Evolutionary conservation across 768 basidiomycete genomes (phyloP).

Genomic region (Terana coerulea): DNA sequence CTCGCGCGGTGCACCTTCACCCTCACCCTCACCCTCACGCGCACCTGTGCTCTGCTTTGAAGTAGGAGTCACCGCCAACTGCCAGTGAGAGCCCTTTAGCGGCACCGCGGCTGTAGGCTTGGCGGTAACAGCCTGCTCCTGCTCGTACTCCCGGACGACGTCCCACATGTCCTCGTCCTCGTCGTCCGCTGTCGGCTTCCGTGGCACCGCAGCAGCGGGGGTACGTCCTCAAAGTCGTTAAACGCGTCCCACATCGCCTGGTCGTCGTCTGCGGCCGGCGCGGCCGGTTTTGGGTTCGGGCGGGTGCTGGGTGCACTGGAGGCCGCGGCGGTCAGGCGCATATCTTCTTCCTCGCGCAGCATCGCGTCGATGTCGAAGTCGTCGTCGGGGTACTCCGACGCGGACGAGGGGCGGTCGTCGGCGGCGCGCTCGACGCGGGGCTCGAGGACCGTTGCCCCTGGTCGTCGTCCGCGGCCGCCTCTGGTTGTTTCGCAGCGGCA

Average conservation of each 20-base stretch:
- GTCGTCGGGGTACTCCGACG: constrained; percentile 27
- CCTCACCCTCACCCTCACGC: too few species aligned
- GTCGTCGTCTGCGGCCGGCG: constrained; percentile 31
- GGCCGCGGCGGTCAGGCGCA: constrained; percentile 22
- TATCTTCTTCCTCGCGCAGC: constrained; percentile 41
- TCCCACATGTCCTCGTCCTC: constrained; percentile 76
- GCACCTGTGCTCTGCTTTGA: too few species aligned
- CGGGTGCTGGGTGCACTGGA: constrained; percentile 9
- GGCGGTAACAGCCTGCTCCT: constrained; percentile 12
- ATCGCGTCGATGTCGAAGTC: constrained; percentile 51
- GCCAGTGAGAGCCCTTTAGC: not conserved
- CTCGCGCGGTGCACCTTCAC: not conserved
- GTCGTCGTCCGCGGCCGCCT: not conserved
- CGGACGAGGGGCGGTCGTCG: constrained; percentile 15
- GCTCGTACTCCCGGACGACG: constrained; percentile 55
- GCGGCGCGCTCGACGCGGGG: constrained; percentile 1
- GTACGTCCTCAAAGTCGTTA: constrained; percentile 14
- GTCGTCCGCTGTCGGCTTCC: constrained; percentile 16
- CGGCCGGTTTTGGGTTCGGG: constrained; percentile 17
- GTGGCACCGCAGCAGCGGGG: not conserved
- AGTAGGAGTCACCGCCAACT: too few species aligned
- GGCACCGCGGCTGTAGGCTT: not conserved
- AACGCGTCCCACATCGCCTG: constrained; percentile 34
- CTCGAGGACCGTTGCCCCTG: not conserved
- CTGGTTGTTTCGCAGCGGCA: not conserved